Evolutionary conservation across 2,329 filamentous ascomycete species (phyloP).

Genomic region (Pseudophaeomoniella oleicola): DNA sequence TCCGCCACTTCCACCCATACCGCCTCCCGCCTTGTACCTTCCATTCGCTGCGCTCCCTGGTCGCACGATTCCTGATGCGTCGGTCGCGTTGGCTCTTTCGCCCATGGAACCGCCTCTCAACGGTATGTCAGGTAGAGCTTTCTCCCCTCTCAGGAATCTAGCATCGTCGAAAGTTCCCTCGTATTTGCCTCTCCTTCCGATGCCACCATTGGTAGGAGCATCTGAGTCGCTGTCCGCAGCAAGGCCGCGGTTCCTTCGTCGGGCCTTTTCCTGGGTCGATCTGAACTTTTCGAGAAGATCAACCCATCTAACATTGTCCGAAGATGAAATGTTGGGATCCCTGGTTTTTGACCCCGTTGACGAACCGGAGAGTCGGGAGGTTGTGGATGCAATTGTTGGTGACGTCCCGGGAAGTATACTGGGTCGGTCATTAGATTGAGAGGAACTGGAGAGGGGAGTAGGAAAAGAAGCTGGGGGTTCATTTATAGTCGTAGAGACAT

Average conservation of each 20-base stretch:
- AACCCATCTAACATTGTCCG: conserved; percentile 65
- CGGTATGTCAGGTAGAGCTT: conserved; percentile 2
- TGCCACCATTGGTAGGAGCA: conserved; percentile 12
- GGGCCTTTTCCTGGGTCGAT: conserved; percentile 71
- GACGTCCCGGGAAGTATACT: conserved; percentile 8
- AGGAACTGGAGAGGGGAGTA: neutral
- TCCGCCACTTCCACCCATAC: conserved; percentile 1
- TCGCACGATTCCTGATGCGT: neutral
- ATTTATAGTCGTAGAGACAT: neutral
- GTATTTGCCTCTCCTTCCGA: neutral
- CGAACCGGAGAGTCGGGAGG: conserved; percentile 1
- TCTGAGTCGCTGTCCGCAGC: conserved; percentile 9
- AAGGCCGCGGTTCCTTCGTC: conserved; percentile 18
- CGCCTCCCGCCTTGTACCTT: conserved; percentile 1
- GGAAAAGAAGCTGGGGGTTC: neutral
- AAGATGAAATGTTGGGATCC: conserved; percentile 2
- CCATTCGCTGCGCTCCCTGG: neutral
- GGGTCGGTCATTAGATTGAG: conserved; percentile 1
- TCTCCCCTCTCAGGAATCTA: neutral
- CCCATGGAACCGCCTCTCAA: neutral
- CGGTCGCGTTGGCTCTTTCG: neutral
- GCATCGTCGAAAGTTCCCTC: neutral
- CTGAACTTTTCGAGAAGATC: conserved; percentile 93
- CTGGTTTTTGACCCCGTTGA: conserved; percentile 1
- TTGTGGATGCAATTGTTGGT: conserved; percentile 1